Base-by-base conservation (phyloP, 73 alveolate genomes). In the Blepharisma stoltei region DNA sequence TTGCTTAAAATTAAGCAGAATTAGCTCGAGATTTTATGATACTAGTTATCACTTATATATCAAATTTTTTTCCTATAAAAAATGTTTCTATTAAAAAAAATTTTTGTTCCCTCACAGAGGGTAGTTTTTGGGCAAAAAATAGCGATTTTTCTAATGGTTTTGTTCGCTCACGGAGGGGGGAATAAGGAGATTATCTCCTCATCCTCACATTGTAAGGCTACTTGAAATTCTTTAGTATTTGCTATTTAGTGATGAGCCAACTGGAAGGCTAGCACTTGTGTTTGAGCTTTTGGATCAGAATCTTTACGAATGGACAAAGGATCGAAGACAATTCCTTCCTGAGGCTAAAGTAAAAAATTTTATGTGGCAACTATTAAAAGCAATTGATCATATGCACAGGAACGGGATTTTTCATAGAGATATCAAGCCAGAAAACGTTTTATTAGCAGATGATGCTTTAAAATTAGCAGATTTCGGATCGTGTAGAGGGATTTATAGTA, bases 261-360 rank as follows among this genome's bases (percentile, higher is more conserved):
- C 99, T 4, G 99, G 99, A n/a, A 88, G 99, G 48, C 90, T 97
- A 38, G 99, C 99, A 6, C 78, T 97, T 46, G 99, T 97, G 6
- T 97, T 97, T 69, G 99, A 97, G 80, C 88, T 97, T 78, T 96
- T 97, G 99, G 99, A 97, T 76, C 88, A 83, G 97, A 95, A 92
- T 85, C 81, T 97, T 83, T 97, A 95, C 80, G 99, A 97, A 68
- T 97, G 98, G 41, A 97, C 96, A 73, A 93, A 93, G 85, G 99
- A 97, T 41, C 87, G 94, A 37, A 81, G 87, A 79, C 90, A 95
- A 37, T 93, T 88, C 73, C 77, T 95, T 65, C 92, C 96, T 18
- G 99, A 95, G 81, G 82, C 88, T 25, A 91, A 90, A 83, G 97
- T 93, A 7, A 93, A 95, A 87, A 68, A 75, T 81, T 95, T 91